phyloP scores from a whole-genome alignment of 1,139 yeast species.

The Taiozyma sp. region DNA sequence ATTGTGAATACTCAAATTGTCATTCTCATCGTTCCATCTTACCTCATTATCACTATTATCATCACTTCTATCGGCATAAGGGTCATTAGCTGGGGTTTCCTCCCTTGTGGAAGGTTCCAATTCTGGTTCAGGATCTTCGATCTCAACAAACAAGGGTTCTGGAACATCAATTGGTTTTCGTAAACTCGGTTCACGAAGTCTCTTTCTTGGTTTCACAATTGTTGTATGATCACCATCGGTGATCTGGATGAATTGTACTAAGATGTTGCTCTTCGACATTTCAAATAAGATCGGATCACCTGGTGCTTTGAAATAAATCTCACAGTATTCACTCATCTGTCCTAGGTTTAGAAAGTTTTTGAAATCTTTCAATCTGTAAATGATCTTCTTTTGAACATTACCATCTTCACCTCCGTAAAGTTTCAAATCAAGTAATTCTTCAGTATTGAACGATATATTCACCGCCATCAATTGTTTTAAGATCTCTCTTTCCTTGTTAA shows the following conservation, averaged over 20 bases:
- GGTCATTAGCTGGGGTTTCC: not conserved
- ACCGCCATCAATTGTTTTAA: slow-evolving; percentile 56
- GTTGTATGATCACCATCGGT: slow-evolving; percentile 30
- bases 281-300: slow-evolving; percentile 56
- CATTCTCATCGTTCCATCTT: slow-evolving; percentile 3
- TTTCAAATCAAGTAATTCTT: slow-evolving; percentile 36
- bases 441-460: slow-evolving; percentile 42
- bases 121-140: slow-evolving; percentile 3
- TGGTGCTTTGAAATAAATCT: slow-evolving; percentile 42
- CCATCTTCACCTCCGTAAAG: slow-evolving; percentile 18
- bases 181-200: not conserved
- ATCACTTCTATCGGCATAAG: not conserved
- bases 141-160: slow-evolving; percentile 11
- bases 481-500: slow-evolving; percentile 44
- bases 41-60: not conserved
- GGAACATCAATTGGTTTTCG: not conserved
- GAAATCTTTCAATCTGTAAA: slow-evolving; percentile 48
- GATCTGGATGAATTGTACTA: slow-evolving; percentile 42
- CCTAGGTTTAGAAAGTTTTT: slow-evolving; percentile 44
- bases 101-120: not conserved
- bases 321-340: slow-evolving; percentile 31
- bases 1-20: not conserved
- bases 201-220: slow-evolving; percentile 7
- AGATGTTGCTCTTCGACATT: slow-evolving; percentile 27
- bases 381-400: slow-evolving; percentile 20